A percentile compares a stretch with the other conserved stretches of the same genome.
phyloP scores from a whole-genome alignment of 2,329 filamentous ascomycete genomes.

The Pestalotiopsis sp. region DNA sequence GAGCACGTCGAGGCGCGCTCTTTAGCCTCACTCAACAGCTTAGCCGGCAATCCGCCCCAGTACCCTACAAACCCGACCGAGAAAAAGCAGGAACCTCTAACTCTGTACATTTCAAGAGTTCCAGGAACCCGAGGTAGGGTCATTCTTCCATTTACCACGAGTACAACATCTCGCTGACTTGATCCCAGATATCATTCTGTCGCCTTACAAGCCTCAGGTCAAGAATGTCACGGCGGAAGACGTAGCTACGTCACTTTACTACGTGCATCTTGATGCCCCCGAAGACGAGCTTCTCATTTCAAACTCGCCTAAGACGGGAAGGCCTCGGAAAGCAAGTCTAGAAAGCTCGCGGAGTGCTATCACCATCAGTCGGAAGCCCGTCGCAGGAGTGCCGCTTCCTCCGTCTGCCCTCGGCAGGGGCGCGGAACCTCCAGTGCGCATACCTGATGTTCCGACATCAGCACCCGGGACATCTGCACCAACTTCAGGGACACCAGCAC shows the following conservation, averaged over 20 bases:
- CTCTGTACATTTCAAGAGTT: conserved; percentile 90
- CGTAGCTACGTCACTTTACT: conserved; percentile 86
- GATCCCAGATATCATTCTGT: conserved; percentile 80
- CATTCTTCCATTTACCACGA: conserved; percentile 12
- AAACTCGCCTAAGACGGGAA: conserved; percentile 26
- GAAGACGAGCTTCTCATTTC: conserved; percentile 50
- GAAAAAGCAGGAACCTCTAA: conserved; percentile 69
- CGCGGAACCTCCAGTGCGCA: conserved; percentile 3
- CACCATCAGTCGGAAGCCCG: conserved; percentile 54
- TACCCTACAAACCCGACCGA: conserved; percentile 80
- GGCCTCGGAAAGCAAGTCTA: conserved; percentile 40
- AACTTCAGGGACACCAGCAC: not conserved
- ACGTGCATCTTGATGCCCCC: conserved; percentile 76
- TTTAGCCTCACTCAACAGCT: conserved; percentile 74
- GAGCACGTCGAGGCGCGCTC: conserved; percentile 76
- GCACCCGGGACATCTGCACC: not conserved
- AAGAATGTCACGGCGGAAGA: conserved; percentile 90
- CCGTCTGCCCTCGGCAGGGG: conserved; percentile 10
- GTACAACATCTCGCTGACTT: conserved; percentile 13
- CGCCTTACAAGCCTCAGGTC: conserved; percentile 82
- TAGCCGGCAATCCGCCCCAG: conserved; percentile 84
- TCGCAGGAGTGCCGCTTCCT: conserved; percentile 30
- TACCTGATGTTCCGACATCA: conserved; percentile 1
- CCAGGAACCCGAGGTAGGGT: conserved; percentile 80
- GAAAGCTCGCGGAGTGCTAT: conserved; percentile 39